Percentiles rank a stretch among this genome's conserved stretches.
These are phyloP conservation scores for Hordeum marinum DNA, from an alignment of 176 grass and related monocot species.

Conservation along the genomic window DNA sequence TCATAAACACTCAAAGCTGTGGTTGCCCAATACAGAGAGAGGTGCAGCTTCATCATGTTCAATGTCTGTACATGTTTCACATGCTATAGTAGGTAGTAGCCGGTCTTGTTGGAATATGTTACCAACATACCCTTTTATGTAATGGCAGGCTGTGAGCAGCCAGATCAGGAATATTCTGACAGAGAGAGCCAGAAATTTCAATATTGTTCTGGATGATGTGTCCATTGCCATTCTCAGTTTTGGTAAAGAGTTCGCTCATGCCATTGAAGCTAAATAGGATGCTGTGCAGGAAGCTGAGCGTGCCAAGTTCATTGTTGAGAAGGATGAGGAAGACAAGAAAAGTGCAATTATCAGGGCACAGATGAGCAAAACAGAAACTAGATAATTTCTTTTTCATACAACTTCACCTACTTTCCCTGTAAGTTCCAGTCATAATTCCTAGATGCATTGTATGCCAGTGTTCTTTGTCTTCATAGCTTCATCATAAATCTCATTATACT, in stretches of 20 bases:
- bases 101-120: neutral
- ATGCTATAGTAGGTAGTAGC: neutral
- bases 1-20: constrained; percentile 89
- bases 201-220: no score
- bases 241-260: constrained; percentile 79
- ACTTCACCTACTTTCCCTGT: neutral
- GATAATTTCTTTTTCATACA: no score
- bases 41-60: constrained; percentile 22
- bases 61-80: neutral
- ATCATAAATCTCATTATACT: neutral
- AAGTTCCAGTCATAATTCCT: neutral
- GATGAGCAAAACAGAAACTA: constrained; percentile 22
- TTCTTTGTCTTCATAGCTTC: neutral
- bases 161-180: constrained; percentile 85
- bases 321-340: constrained; percentile 85
- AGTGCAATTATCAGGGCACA: constrained; percentile 75
- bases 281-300: constrained; percentile 90
- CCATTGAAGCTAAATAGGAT: constrained; percentile 78
- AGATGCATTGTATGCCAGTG: neutral
- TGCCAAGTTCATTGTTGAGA: constrained; percentile 85
- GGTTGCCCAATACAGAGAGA: constrained; percentile 96
- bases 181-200: constrained; percentile 70
- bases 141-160: constrained; percentile 65
- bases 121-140: neutral
- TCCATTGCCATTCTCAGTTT: constrained; percentile 85